Evolutionary conservation across 2,329 filamentous ascomycete species (phyloP), one percentile per base, ranked within the genome.

Genomic region (Alternaria infectoria): DNA sequence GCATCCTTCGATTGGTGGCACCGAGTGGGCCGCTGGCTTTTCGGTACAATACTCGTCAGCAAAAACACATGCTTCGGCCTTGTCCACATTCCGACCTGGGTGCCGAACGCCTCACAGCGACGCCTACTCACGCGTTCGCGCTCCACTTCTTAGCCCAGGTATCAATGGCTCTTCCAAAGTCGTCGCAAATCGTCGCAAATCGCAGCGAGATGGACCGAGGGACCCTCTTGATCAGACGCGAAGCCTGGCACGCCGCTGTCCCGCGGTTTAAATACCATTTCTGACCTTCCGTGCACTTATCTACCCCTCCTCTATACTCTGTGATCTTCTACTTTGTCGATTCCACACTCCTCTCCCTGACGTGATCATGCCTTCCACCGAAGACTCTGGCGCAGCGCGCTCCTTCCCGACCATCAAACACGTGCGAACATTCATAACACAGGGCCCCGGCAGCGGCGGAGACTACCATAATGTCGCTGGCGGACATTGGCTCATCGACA

Each of bases 391-490:
- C 66, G 66, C 73, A 55, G 72, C 73, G 82, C 69, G 85, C 85
- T 63, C 83, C 81, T 93, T 93, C 71, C 91, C 91, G 50, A 91
- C 86, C 59, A 93, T 95, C 83, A 92, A 92, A 81, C 86, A 89
- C 76, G 82, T 95, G 64, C 85, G 89, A 73, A 92, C 91, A 36
- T 93, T 87, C 75, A 85, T 94, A 62, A 91, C 92, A 59, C 85
- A 88, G 61, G 90, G 90, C 28, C 87, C 86, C 13, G 82, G 82
- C 59, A 81, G 81, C 81, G 68, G 68, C 47, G 68, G 68, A 30
- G 92, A 95, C 78, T 97, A 97, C 80, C 94, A 97, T 85, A 97
- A 97, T 86, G 94, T 97, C 74, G 87, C 93, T 77, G 85, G 83
- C 50, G 83, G 83, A 30, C 83, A 84, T 80, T 97, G 93, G 94